These are phyloP conservation scores for Erodium texanum DNA, from an alignment of 441 rosid genomes.

Conservation along the genomic window DNA sequence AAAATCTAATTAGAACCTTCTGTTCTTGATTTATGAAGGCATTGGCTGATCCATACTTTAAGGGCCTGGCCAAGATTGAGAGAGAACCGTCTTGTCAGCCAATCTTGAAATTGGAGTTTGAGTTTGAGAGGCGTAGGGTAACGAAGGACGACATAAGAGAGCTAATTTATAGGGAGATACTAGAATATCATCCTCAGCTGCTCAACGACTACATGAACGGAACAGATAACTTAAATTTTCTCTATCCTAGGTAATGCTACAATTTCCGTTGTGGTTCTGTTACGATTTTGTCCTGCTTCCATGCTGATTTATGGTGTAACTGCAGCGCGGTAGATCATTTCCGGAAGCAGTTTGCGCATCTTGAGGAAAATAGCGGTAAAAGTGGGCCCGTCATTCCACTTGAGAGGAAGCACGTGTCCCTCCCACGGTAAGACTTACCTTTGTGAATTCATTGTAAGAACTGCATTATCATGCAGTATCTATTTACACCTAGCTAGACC, in stretches of 20 bases:
- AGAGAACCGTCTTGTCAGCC: slow-evolving; percentile 93
- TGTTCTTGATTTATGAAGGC: slow-evolving; percentile 31
- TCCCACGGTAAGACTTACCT: slow-evolving; percentile 54
- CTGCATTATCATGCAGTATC: too few relatives aligned
- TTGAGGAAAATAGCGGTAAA: slow-evolving; percentile 77
- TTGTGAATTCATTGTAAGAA: background rate
- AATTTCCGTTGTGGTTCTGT: slow-evolving; percentile 8
- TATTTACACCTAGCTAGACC: too few relatives aligned
- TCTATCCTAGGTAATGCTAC: slow-evolving; percentile 62
- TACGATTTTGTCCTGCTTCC: slow-evolving; percentile 5
- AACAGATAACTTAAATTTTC: slow-evolving; percentile 71
- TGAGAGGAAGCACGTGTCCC: slow-evolving; percentile 77
- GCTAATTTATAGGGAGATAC: slow-evolving; percentile 73
- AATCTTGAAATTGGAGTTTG: slow-evolving; percentile 85
- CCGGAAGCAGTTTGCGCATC: slow-evolving; percentile 78
- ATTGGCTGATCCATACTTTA: slow-evolving; percentile 81
- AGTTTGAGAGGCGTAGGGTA: slow-evolving; percentile 85
- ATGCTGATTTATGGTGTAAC: slow-evolving; percentile 16
- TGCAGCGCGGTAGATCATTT: slow-evolving; percentile 89
- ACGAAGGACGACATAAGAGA: slow-evolving; percentile 85
- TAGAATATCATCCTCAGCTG: slow-evolving; percentile 44
- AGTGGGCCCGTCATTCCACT: slow-evolving; percentile 55
- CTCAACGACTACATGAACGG: slow-evolving; percentile 71
- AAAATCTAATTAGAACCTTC: background rate
- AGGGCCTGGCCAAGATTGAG: slow-evolving; percentile 72